A percentile compares a stretch with the other conserved stretches of the same genome.
Evolutionary conservation across 768 basidiomycete genomes (phyloP).

Genomic region (Mycena metata): DNA sequence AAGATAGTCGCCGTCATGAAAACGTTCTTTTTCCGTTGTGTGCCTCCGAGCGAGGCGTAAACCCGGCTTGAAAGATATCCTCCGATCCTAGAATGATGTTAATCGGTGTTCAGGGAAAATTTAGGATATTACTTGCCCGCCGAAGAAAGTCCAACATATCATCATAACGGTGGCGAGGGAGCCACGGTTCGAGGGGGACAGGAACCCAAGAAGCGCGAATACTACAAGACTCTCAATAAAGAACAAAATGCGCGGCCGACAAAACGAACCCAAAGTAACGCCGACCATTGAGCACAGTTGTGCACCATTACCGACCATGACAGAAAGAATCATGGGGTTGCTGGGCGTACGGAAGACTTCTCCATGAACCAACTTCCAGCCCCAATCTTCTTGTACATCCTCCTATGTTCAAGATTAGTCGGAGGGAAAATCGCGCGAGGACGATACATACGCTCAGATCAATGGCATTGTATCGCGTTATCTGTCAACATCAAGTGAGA

Average conservation of each 20-base stretch:
- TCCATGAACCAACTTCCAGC: slow-evolving; percentile 97
- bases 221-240: slow-evolving; percentile 20
- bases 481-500: slow-evolving; percentile 58
- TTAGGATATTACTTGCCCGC: slow-evolving; percentile 63
- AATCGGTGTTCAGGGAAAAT: slow-evolving; percentile 6
- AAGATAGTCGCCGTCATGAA: slow-evolving; percentile 91
- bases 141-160: slow-evolving; percentile 95
- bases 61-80: slow-evolving; percentile 91
- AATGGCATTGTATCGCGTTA: slow-evolving; percentile 94
- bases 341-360: slow-evolving; percentile 93
- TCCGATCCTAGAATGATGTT: slow-evolving; percentile 67
- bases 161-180: slow-evolving; percentile 95
- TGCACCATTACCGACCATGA: slow-evolving; percentile 91
- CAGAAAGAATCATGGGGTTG: slow-evolving; percentile 82
- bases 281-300: slow-evolving; percentile 89
- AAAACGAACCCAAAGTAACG: slow-evolving; percentile 80
- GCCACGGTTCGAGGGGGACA: slow-evolving; percentile 96
- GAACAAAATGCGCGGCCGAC: not conserved
- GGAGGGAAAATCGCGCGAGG: not conserved
- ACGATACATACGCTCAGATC: slow-evolving; percentile 78
- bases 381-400: slow-evolving; percentile 97
- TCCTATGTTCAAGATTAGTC: slow-evolving; percentile 62
- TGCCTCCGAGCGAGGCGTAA: slow-evolving; percentile 85
- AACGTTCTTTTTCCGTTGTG: slow-evolving; percentile 82
- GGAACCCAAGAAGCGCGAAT: slow-evolving; percentile 84